These are phyloP conservation scores for Kluyveromyces starmeri DNA, from an alignment of 805 yeast species.

Conservation along the genomic window DNA sequence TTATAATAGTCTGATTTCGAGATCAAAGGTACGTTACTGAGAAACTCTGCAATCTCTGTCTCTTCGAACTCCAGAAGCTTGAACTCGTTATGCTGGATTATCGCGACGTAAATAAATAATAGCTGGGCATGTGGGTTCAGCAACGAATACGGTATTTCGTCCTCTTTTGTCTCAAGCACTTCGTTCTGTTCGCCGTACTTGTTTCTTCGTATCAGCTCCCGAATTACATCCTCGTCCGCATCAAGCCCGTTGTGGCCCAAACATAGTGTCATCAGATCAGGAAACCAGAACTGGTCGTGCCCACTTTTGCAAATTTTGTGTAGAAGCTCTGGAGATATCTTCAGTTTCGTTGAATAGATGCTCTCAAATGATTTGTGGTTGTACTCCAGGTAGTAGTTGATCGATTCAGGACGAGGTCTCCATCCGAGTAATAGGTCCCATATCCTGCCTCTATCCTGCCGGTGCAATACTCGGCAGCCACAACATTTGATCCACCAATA, in stretches of 20 bases:
- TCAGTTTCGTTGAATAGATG: slow-evolving; percentile 14
- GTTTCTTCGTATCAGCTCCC: slow-evolving; percentile 22
- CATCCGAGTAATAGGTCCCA: slow-evolving; percentile 88
- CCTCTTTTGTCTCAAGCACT: slow-evolving; percentile 3
- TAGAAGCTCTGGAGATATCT: slow-evolving; percentile 4
- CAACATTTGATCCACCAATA: slow-evolving; percentile 92
- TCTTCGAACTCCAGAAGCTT: slow-evolving; percentile 81
- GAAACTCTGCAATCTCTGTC: slow-evolving; percentile 73
- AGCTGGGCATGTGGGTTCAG: slow-evolving; percentile 72
- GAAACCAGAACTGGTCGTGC: slow-evolving; percentile 31
- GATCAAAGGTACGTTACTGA: slow-evolving; percentile 40
- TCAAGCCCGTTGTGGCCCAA: slow-evolving; percentile 20
- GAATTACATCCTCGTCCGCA: slow-evolving; percentile 24
- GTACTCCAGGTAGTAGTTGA: slow-evolving; percentile 29
- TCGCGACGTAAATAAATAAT: slow-evolving; percentile 65
- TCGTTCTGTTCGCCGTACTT: slow-evolving; percentile 12
- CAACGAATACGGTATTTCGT: slow-evolving; percentile 31
- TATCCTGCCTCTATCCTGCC: slow-evolving; percentile 72
- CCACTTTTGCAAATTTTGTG: slow-evolving; percentile 11
- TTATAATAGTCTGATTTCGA: slow-evolving; percentile 27
- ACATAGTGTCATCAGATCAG: slow-evolving; percentile 24
- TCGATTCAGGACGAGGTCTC: slow-evolving; percentile 37
- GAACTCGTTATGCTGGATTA: slow-evolving; percentile 70
- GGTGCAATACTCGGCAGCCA: slow-evolving; percentile 78
- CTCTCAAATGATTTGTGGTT: slow-evolving; percentile 26